Percentiles rank a stretch among this genome's conserved stretches.
Evolutionary conservation across 306 rosid genomes (phyloP).

Genomic region (Vicia sativa): DNA sequence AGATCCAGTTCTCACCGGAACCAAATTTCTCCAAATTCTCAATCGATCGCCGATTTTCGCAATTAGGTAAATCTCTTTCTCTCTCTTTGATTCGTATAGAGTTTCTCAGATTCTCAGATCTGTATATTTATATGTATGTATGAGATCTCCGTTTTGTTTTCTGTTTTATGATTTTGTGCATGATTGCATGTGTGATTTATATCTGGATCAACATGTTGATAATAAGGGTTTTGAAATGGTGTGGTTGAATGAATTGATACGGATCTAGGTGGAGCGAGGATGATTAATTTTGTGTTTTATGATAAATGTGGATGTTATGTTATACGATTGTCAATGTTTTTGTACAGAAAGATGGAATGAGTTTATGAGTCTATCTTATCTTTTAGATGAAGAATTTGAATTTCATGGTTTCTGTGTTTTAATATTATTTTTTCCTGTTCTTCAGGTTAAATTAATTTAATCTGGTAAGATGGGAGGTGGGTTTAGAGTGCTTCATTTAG

Average conservation of each 20-base stretch:
- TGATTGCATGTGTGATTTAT: not conserved
- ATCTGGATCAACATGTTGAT: not conserved
- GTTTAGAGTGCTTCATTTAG: slow-evolving; percentile 92
- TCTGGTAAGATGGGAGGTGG: slow-evolving; percentile 84
- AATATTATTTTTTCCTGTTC: too few species aligned
- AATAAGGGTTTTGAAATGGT: slow-evolving; percentile 23
- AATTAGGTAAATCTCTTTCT: slow-evolving; percentile 28
- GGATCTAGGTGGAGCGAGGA: not conserved
- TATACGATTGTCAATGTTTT: too few species aligned
- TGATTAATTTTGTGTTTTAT: not conserved
- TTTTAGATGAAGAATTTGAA: too few species aligned
- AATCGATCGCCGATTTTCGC: not conserved
- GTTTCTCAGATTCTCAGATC: slow-evolving; percentile 5
- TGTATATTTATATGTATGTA: not conserved
- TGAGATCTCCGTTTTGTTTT: slow-evolving; percentile 1
- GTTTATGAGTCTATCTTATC: too few species aligned
- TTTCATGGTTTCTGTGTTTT: too few species aligned
- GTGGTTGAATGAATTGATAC: too few species aligned
- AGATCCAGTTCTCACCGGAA: not conserved
- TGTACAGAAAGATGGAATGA: too few species aligned
- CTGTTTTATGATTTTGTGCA: not conserved
- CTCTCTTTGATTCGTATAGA: not conserved
- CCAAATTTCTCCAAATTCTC: not conserved
- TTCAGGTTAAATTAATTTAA: slow-evolving; percentile 49
- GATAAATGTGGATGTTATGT: not conserved